Percentiles rank a stretch among this genome's conserved stretches.
phyloP scores from a whole-genome alignment of 306 rosid species.

The Leucaena leucocephala region DNA sequence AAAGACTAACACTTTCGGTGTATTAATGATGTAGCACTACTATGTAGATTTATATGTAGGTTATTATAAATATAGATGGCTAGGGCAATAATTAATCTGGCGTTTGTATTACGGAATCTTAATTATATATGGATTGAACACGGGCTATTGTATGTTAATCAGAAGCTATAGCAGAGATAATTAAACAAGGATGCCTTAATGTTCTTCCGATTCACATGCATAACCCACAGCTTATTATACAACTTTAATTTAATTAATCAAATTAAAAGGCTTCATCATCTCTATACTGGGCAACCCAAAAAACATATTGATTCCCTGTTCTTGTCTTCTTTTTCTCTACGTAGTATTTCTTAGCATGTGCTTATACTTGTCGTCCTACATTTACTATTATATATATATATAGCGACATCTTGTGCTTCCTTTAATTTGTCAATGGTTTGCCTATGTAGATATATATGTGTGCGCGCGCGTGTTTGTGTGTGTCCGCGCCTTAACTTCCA shows the following conservation, averaged over 20 bases:
- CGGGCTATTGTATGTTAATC: background rate
- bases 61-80: background rate
- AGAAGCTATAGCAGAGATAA: background rate
- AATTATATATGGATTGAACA: background rate
- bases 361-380: background rate
- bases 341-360: background rate
- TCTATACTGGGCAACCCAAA: background rate
- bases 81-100: background rate
- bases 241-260: background rate
- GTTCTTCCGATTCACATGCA: slow-evolving; percentile 16
- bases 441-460: no score
- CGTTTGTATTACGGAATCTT: slow-evolving; percentile 11
- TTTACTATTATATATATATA: no score
- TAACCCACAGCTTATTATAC: background rate
- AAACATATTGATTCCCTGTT: background rate
- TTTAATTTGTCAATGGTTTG: no score
- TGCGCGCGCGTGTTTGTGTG: no score
- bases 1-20: background rate
- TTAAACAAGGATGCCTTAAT: background rate
- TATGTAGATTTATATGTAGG: background rate
- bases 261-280: background rate
- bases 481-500: no score
- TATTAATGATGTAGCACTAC: background rate
- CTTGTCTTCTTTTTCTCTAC: background rate
- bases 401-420: no score